Base-by-base conservation (phyloP, 148 eudicot genomes). In the Heliosperma pusillum region DNA sequence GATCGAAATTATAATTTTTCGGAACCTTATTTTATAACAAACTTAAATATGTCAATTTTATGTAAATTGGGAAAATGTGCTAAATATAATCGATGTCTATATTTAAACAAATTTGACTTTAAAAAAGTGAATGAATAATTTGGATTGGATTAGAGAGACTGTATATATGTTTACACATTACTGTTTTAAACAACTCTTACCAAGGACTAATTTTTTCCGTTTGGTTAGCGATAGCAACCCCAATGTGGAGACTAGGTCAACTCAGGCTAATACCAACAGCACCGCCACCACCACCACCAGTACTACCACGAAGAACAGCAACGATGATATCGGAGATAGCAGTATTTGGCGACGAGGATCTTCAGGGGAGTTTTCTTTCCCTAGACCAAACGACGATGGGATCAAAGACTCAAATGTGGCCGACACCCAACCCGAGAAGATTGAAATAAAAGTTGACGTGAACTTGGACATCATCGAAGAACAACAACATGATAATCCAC, bases 361-460 rank as follows among this genome's bases (percentile, higher is more conserved):
- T 50, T 71, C 75, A 16, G 61, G 53, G 52, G 83, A 81, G 11
- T 81, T 81, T 65, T 77, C 83, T 0, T 81, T 81, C 58, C 83
- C 74, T 2, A 47, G 73, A 61, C 83, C 76, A 5, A 19, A 33
- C 16, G 76, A 57, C 19, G 40, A 69, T n/a, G 76, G 33, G 3
- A 66, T 4, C 57, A 64, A 63, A 20, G 66, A 63, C 0, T 16
- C 22, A 25, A 26, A 6, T 24, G 29, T 7, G 16, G 17, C 10
- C 25, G 61, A n/a, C n/a, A 73, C 4, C 7, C 86, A 84, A 62
- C 87, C 75, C 13, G 82, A 60, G 19, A 69, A 73, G 1, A 84
- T 83, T 0, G 85, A 80, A n/a, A 45, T 80, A 70, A 30, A 79
- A 2, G 60, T 82, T 16, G 88, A 86, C 47, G 69, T 88, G 82